Evolutionary conservation across 345 rosid genomes (phyloP).

Genomic region (Trapa bicornis): DNA sequence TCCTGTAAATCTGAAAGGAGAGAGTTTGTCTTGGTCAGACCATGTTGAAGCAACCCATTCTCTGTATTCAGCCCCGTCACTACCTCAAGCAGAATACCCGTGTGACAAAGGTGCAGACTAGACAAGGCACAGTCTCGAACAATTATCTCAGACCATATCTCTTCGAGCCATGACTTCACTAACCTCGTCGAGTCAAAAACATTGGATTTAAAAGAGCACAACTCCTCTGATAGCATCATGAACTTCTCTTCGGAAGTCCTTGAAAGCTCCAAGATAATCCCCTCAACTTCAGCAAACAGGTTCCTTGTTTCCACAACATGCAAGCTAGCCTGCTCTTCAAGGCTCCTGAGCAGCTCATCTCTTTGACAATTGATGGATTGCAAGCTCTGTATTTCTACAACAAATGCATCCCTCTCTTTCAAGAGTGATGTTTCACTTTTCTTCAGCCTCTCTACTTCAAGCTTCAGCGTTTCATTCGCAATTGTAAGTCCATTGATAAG

Average conservation of each 20-base stretch:
- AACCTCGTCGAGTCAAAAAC: slow-evolving; percentile 41
- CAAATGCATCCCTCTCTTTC: slow-evolving; percentile 43
- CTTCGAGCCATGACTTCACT: slow-evolving; percentile 63
- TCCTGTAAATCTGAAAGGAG: slow-evolving; percentile 59
- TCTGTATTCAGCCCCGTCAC: slow-evolving; percentile 72
- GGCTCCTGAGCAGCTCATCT: slow-evolving; percentile 40
- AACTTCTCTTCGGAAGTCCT: slow-evolving; percentile 32
- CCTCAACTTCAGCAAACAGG: slow-evolving; percentile 51
- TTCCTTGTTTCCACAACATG: slow-evolving; percentile 43
- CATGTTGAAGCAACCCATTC: slow-evolving; percentile 77
- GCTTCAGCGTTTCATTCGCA: slow-evolving; percentile 67
- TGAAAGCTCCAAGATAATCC: slow-evolving; percentile 30
- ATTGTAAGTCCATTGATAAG: slow-evolving; percentile 64
- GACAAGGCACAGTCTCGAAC: slow-evolving; percentile 85
- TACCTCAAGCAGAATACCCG: slow-evolving; percentile 76
- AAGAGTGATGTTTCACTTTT: slow-evolving; percentile 26
- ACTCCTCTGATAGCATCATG: slow-evolving; percentile 30
- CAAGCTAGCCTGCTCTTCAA: slow-evolving; percentile 46
- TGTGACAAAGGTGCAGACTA: slow-evolving; percentile 79
- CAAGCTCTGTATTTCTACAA: slow-evolving; percentile 41
- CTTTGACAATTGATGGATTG: slow-evolving; percentile 37
- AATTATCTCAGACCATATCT: slow-evolving; percentile 85
- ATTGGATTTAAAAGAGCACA: slow-evolving; percentile 33
- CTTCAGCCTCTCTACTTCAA: slow-evolving; percentile 46
- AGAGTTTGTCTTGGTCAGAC: slow-evolving; percentile 55